Conservation (phyloP, 257 asterid species). For the Nicotiana knightiana region DNA sequence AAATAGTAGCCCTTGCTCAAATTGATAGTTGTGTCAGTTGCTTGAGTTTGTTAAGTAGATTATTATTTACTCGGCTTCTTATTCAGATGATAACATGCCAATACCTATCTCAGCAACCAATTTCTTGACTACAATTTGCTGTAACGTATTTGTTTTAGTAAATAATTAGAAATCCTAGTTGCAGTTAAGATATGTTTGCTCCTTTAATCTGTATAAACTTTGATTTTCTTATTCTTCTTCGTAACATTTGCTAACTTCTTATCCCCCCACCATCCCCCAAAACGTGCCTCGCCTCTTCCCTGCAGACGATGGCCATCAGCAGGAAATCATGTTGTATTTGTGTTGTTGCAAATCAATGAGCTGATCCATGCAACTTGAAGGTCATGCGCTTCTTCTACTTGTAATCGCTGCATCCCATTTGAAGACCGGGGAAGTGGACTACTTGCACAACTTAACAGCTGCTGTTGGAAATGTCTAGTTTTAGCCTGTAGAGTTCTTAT, state of each 20-base stretch:
- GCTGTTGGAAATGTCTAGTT: not conserved
- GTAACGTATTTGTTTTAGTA: not conserved
- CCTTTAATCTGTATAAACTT: not conserved
- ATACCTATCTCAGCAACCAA: not conserved
- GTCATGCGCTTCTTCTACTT: not conserved
- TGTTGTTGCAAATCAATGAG: not conserved
- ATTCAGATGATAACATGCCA: no score
- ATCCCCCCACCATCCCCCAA: not conserved
- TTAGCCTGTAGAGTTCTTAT: not conserved
- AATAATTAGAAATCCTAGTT: not conserved
- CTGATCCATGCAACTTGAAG: not conserved
- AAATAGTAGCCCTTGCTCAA: not conserved
- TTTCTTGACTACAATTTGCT: not conserved
- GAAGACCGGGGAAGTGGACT: not conserved
- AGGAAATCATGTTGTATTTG: not conserved
- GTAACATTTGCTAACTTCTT: not conserved
- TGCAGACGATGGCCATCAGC: not conserved
- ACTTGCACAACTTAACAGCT: not conserved
- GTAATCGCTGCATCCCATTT: not conserved
- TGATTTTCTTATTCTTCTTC: not conserved
- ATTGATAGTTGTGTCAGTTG: not conserved
- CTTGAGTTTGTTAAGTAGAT: not conserved
- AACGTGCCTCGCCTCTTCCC: not conserved
- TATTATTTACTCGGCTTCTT: not conserved
- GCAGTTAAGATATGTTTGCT: not conserved